Evolutionary conservation across 2,329 filamentous ascomycete genomes (phyloP).

Genomic region (Calonectria fujianensis): DNA sequence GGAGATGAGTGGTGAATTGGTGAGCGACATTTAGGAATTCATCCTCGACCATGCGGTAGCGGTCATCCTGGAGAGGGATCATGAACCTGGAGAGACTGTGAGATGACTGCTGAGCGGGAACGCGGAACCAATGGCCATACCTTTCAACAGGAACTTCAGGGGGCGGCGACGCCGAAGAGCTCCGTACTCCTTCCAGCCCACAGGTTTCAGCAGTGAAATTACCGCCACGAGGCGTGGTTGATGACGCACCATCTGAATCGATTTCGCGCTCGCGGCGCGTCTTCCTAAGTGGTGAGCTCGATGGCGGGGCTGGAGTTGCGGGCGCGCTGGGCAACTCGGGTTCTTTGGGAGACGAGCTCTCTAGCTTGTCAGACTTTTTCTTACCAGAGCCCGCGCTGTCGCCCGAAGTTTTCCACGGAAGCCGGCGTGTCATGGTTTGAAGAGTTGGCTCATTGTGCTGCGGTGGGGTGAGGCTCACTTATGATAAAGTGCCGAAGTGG

Average conservation of each 20-base stretch:
- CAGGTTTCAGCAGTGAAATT: conserved; percentile 5
- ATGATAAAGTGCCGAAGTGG: neutral
- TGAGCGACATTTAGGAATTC: conserved; percentile 82
- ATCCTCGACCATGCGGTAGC: conserved; percentile 89
- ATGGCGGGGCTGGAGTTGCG: conserved; percentile 26
- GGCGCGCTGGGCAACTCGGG: conserved; percentile 35
- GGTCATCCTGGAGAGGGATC: conserved; percentile 80
- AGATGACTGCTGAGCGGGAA: neutral
- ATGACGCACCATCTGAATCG: conserved; percentile 51
- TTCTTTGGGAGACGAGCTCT: conserved; percentile 33
- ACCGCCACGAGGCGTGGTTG: neutral
- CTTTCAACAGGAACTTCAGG: conserved; percentile 68
- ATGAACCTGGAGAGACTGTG: conserved; percentile 71
- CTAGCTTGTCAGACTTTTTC: conserved; percentile 34
- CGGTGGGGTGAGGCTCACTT: conserved; percentile 14
- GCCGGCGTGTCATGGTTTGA: conserved; percentile 67
- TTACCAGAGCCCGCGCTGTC: conserved; percentile 36
- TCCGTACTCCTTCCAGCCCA: conserved; percentile 54
- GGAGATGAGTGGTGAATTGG: conserved; percentile 83
- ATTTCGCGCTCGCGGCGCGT: conserved; percentile 49
- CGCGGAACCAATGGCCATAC: conserved; percentile 56
- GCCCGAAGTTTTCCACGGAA: conserved; percentile 69
- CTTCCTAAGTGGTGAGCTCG: conserved; percentile 38
- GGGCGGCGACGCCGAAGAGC: conserved; percentile 71
- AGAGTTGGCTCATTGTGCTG: conserved; percentile 15